These are phyloP conservation scores for Lactarius trivialis DNA, from an alignment of 768 basidiomycete species.

Conservation along the genomic window DNA sequence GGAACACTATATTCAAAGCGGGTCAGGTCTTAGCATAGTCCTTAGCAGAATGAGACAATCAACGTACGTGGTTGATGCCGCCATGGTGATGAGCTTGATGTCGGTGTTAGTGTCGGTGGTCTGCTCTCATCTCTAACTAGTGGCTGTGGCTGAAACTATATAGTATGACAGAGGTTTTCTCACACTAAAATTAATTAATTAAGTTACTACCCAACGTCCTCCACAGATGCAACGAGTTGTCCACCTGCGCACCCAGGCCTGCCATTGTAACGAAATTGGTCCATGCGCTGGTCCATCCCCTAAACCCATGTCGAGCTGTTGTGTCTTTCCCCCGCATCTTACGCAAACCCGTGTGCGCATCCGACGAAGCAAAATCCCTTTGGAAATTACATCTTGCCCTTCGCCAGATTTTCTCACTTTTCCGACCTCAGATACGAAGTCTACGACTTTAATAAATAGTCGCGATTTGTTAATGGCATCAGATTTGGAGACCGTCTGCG, in stretches of 20 bases:
- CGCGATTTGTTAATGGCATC: conserved; percentile 54
- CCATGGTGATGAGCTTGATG: conserved; percentile 41
- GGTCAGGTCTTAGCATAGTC: neutral
- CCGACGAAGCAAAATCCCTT: conserved; percentile 42
- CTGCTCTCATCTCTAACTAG: conserved; percentile 24
- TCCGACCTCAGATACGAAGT: conserved; percentile 60
- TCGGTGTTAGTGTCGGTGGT: conserved; percentile 25
- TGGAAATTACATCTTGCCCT: conserved; percentile 57
- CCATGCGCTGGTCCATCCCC: conserved; percentile 22
- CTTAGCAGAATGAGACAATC: neutral
- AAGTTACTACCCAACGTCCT: conserved; percentile 45
- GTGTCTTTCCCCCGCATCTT: conserved; percentile 56
- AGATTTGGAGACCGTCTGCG: conserved; percentile 43
- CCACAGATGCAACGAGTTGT: conserved; percentile 60
- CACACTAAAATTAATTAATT: conserved; percentile 18
- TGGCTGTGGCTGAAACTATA: conserved; percentile 45
- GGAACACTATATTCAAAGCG: neutral
- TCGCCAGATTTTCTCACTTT: conserved; percentile 38
- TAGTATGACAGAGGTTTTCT: conserved; percentile 30
- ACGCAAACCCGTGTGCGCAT: conserved; percentile 42
- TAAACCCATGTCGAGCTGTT: conserved; percentile 29
- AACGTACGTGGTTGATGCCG: conserved; percentile 48
- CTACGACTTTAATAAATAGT: conserved; percentile 64
- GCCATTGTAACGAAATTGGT: conserved; percentile 42
- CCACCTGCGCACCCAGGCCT: conserved; percentile 61